Evolutionary conservation across 192 early-diverging fungal genomes (phyloP).

Genomic region (Entomortierella chlamydospora): DNA sequence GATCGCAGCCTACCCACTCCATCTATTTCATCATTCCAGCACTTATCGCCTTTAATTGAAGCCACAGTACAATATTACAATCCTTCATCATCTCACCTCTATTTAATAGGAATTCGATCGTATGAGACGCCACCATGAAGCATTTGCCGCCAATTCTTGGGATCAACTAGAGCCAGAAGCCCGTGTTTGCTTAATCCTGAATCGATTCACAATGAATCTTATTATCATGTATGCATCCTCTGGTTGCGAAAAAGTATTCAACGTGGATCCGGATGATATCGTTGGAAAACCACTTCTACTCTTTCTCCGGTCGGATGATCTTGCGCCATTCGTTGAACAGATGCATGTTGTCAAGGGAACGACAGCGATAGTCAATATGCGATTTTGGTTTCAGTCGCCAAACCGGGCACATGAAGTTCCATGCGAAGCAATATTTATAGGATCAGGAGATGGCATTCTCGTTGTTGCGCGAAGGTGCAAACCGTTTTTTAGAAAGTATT

Average conservation of each 20-base stretch:
- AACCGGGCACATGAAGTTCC: constrained; percentile 13
- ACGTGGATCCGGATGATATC: constrained; percentile 15
- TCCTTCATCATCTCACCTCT: too few relatives aligned
- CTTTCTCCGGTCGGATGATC: constrained; percentile 37
- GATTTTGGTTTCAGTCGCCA: constrained; percentile 40
- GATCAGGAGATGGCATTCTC: constrained; percentile 21
- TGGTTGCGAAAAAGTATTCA: constrained; percentile 1
- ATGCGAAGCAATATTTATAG: constrained; percentile 23
- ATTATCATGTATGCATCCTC: constrained; percentile 37
- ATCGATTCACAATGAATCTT: constrained; percentile 22
- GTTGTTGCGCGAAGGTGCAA: constrained; percentile 6
- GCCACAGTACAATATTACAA: too few relatives aligned
- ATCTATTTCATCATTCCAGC: too few relatives aligned
- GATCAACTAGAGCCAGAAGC: constrained; percentile 28
- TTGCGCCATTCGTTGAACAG: constrained; percentile 24
- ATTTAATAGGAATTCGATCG: constrained; percentile 7
- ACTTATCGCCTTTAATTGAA: too few relatives aligned
- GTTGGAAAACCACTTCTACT: constrained; percentile 30
- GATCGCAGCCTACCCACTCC: too few relatives aligned
- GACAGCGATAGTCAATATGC: constrained; percentile 20
- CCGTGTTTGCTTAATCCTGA: constrained; percentile 43
- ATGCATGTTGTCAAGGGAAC: constrained; percentile 25
- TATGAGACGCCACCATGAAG: constrained; percentile 12
- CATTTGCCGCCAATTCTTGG: constrained; percentile 25
- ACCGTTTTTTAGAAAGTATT: constrained; percentile 7